Percentiles rank a stretch among this genome's conserved stretches.
Evolutionary conservation across 2,329 filamentous ascomycete genomes (phyloP).

Genomic region (Nannizziopsis barbatae): DNA sequence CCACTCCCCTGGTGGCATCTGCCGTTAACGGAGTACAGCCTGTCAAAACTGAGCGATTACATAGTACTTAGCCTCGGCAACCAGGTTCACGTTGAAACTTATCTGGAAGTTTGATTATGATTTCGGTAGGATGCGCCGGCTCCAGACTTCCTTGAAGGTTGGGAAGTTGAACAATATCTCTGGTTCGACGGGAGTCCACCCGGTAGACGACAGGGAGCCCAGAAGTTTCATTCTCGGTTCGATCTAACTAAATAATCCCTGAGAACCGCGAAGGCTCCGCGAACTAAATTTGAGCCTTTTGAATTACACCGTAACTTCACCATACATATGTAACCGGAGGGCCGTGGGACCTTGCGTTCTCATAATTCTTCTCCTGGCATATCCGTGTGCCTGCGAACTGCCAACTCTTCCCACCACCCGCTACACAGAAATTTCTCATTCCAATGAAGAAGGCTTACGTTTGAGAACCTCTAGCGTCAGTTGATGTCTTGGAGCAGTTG

Average conservation of each 20-base stretch:
- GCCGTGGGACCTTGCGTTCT: not conserved
- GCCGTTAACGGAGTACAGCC: conserved; percentile 4
- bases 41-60: conserved; percentile 8
- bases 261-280: conserved; percentile 6
- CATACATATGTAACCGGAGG: conserved; percentile 9
- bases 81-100: conserved; percentile 5
- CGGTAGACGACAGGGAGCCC: conserved; percentile 10
- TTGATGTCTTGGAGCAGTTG: not conserved
- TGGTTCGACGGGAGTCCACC: conserved; percentile 9
- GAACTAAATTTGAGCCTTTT: conserved; percentile 7
- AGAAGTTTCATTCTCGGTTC: conserved; percentile 9
- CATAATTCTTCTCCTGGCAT: not conserved
- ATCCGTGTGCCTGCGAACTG: not conserved
- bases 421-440: not conserved
- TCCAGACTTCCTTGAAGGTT: conserved; percentile 1
- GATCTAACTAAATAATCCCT: conserved; percentile 9
- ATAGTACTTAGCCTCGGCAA: conserved; percentile 5
- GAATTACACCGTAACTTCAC: not conserved
- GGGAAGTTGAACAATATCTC: too few species aligned
- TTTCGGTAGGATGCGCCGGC: conserved; percentile 12
- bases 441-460: not conserved
- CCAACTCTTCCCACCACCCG: not conserved
- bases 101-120: conserved; percentile 7
- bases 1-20: conserved; percentile 4
- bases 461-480: not conserved